phyloP scores from a whole-genome alignment of 345 rosid species.

The Moringa oleifera region DNA sequence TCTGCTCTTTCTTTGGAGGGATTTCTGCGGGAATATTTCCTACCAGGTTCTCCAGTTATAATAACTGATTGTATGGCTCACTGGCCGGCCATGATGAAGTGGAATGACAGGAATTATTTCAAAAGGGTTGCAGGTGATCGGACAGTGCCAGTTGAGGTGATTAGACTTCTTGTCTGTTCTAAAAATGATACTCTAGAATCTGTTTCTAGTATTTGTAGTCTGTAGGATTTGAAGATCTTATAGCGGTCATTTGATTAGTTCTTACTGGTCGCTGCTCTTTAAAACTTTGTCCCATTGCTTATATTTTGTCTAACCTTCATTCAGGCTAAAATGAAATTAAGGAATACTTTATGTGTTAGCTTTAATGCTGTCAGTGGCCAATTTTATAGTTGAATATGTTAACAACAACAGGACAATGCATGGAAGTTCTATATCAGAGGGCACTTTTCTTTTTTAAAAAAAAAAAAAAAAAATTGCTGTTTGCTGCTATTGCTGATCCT shows the following conservation, averaged over 20 bases:
- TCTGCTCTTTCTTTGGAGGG: slow-evolving; percentile 75
- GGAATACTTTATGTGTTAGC: not conserved
- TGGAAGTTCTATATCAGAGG: too few species aligned
- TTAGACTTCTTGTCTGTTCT: slow-evolving; percentile 20
- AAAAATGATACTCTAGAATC: not conserved
- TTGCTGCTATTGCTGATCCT: not conserved
- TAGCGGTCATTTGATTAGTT: not conserved
- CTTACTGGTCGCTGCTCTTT: not conserved
- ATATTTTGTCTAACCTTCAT: not conserved
- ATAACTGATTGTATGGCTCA: slow-evolving; percentile 85
- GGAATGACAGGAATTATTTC: slow-evolving; percentile 85
- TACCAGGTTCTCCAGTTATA: slow-evolving; percentile 68
- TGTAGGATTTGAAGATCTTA: not conserved
- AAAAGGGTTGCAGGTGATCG: slow-evolving; percentile 74
- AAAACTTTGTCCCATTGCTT: not conserved
- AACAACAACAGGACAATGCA: too few species aligned
- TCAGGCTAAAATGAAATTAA: not conserved
- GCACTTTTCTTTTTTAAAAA: not conserved
- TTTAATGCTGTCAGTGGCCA: too few species aligned
- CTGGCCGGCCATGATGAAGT: slow-evolving; percentile 88
- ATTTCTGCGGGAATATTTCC: slow-evolving; percentile 65
- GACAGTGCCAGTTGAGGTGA: slow-evolving; percentile 97
- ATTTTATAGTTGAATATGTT: too few species aligned
- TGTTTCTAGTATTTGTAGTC: not conserved
- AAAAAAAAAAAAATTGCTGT: too few species aligned